phyloP scores from a whole-genome alignment of 129 eudicot genomes.

The Ambrosia trifida region DNA sequence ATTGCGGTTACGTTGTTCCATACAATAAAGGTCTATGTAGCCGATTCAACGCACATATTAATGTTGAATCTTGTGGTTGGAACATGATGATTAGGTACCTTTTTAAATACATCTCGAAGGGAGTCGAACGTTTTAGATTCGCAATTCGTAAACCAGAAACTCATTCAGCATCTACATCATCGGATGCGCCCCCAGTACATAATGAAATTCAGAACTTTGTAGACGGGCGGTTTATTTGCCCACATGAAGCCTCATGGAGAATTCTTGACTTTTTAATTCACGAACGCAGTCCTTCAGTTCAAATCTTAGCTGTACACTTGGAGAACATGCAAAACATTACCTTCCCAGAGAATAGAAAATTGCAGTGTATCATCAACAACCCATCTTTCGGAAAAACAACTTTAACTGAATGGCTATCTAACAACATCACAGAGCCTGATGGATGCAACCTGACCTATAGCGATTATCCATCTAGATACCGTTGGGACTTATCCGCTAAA shows the following conservation, averaged over 20 bases:
- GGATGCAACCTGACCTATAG: background rate
- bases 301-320: background rate
- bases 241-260: background rate
- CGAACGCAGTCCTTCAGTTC: background rate
- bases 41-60: too few relatives aligned
- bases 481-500: background rate
- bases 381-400: background rate
- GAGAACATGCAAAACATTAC: background rate
- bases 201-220: background rate
- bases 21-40: too few relatives aligned
- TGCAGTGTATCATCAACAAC: background rate
- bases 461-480: background rate
- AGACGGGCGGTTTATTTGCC: background rate
- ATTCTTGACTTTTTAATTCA: background rate
- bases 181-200: too few relatives aligned
- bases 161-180: too few relatives aligned
- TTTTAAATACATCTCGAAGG: background rate
- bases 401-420: background rate
- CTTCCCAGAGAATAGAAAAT: background rate
- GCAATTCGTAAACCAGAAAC: too few relatives aligned
- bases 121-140: background rate
- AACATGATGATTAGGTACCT: too few relatives aligned
- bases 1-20: too few relatives aligned
- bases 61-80: too few relatives aligned
- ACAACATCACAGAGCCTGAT: background rate